phyloP scores from a whole-genome alignment of 2,329 filamentous ascomycete species.

The Trichoderma breve region DNA sequence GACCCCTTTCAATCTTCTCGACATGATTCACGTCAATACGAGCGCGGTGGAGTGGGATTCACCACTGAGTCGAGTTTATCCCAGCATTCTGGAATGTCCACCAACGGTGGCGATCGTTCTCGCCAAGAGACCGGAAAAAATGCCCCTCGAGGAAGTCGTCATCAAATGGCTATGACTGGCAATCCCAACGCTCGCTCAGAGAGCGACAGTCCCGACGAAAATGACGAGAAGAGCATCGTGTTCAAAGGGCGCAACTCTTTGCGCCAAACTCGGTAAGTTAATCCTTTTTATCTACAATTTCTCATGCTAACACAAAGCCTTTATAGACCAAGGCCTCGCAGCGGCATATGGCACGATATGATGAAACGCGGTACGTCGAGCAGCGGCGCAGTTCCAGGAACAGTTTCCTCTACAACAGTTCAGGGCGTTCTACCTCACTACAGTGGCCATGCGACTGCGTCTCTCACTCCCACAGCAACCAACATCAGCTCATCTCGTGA shows the following conservation, averaged over 20 bases:
- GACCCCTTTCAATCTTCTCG: neutral
- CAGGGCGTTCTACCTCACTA: slow-evolving; percentile 56
- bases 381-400: slow-evolving; percentile 44
- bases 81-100: neutral
- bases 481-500: slow-evolving; percentile 37
- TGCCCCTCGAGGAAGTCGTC: neutral
- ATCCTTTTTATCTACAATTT: neutral
- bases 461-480: slow-evolving; percentile 45
- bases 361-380: slow-evolving; percentile 53
- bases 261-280: slow-evolving; percentile 33
- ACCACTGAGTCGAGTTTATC: neutral
- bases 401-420: slow-evolving; percentile 53
- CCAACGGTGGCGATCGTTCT: neutral
- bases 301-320: slow-evolving; percentile 18
- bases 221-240: slow-evolving; percentile 37
- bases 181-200: slow-evolving; percentile 6
- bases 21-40: neutral
- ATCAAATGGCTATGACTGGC: neutral
- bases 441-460: slow-evolving; percentile 51
- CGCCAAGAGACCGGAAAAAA: slow-evolving; percentile 4
- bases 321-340: slow-evolving; percentile 40
- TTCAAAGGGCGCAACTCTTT: slow-evolving; percentile 38
- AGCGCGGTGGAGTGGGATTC: neutral
- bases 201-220: slow-evolving; percentile 29
- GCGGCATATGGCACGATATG: slow-evolving; percentile 50